A percentile compares a stretch with the other conserved stretches of the same genome.
These are phyloP conservation scores for Corrigiola litoralis DNA, from an alignment of 179 eudicot genomes.

Conservation along the genomic window DNA sequence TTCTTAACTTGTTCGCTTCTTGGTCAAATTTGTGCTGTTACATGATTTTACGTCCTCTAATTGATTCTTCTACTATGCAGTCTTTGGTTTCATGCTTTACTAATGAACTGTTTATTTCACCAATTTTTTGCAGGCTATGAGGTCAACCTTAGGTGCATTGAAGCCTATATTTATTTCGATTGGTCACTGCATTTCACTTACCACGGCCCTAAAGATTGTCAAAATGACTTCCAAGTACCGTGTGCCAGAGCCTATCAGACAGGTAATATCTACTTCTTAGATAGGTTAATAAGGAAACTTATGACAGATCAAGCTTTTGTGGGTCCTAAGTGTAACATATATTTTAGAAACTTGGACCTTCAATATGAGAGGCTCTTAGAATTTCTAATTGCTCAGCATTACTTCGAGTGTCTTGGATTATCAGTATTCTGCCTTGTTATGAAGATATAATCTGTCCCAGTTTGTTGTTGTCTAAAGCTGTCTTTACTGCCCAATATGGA, in stretches of 20 bases:
- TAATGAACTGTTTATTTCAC: too few species aligned
- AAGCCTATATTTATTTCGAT: slow-evolving; percentile 85
- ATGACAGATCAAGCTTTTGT: background rate
- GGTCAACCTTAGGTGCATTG: slow-evolving; percentile 46
- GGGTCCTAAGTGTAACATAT: background rate
- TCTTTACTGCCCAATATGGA: too few species aligned
- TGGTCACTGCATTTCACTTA: slow-evolving; percentile 88
- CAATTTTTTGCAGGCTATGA: slow-evolving; percentile 55
- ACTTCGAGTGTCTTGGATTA: too few species aligned
- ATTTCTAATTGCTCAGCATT: too few species aligned
- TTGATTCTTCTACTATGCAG: too few species aligned
- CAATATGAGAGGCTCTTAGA: too few species aligned
- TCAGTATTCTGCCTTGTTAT: too few species aligned
- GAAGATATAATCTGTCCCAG: too few species aligned
- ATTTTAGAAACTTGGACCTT: background rate
- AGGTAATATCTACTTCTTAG: slow-evolving; percentile 40
- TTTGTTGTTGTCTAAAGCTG: too few species aligned
- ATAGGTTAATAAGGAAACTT: background rate
- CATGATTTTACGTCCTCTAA: too few species aligned
- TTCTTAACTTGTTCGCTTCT: too few species aligned
- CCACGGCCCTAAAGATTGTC: slow-evolving; percentile 58
- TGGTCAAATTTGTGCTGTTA: background rate
- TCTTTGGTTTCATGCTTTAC: too few species aligned
- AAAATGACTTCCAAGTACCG: slow-evolving; percentile 69
- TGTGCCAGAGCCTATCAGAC: slow-evolving; percentile 90